A percentile compares a stretch with the other conserved stretches of the same genome.
Conservation (phyloP, 352 stramenopile species). For the Globisporangium splendens region DNA sequence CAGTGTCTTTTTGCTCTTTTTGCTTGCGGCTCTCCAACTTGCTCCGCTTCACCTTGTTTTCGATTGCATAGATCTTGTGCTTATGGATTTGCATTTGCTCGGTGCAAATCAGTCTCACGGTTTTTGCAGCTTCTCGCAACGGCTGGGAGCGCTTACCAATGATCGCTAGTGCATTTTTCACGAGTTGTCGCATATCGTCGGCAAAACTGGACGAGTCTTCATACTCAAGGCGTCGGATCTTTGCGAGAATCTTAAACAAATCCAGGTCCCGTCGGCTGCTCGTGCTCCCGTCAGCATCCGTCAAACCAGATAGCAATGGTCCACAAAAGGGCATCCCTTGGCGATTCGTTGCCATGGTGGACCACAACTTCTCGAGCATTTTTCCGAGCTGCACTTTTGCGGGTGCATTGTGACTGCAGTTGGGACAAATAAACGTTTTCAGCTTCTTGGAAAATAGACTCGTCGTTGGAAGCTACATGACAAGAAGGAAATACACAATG, state of each 20-base stretch:
- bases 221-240: slow-evolving; percentile 74
- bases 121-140: slow-evolving; percentile 64
- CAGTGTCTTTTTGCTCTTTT: slow-evolving; percentile 27
- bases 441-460: slow-evolving; percentile 68
- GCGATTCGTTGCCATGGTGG: slow-evolving; percentile 78
- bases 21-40: slow-evolving; percentile 34
- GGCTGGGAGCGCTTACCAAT: slow-evolving; percentile 56
- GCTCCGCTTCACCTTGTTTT: slow-evolving; percentile 55
- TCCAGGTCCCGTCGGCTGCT: slow-evolving; percentile 28
- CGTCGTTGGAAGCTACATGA: slow-evolving; percentile 43
- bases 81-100: slow-evolving; percentile 76
- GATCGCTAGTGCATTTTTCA: slow-evolving; percentile 58
- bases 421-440: slow-evolving; percentile 60
- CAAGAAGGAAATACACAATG: not conserved
- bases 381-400: slow-evolving; percentile 72
- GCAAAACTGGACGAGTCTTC: slow-evolving; percentile 54
- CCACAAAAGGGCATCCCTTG: slow-evolving; percentile 82
- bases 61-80: slow-evolving; percentile 53
- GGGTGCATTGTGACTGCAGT: slow-evolving; percentile 58
- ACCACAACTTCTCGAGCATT: slow-evolving; percentile 81
- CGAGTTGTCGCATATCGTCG: slow-evolving; percentile 59
- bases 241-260: slow-evolving; percentile 71
- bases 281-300: slow-evolving; percentile 20
- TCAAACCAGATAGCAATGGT: slow-evolving; percentile 62
- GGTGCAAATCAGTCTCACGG: slow-evolving; percentile 67